Base-by-base conservation (phyloP, 2,329 filamentous ascomycete genomes). In the Akanthomyces dipterigenus region DNA sequence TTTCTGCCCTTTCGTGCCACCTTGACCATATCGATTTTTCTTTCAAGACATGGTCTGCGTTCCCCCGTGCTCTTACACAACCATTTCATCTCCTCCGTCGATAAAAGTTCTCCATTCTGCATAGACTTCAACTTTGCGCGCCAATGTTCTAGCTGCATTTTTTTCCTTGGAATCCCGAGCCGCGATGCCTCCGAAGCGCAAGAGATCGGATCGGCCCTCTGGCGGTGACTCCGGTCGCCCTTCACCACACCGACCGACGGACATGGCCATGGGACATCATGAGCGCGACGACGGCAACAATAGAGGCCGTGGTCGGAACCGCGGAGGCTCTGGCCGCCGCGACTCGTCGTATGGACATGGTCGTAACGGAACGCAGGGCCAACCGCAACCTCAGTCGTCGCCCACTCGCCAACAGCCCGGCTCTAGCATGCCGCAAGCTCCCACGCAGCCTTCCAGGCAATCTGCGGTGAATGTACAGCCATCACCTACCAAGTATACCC, bases 231-330 rank as follows among this genome's bases (percentile, higher is more conserved):
- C 75, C 61, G 74, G 74, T 64, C 78, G 86, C 63, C 84, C 85
- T 22, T 82, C 85, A 55, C 86, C 86, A 56, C 84, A 88, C 72
- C 82, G 84, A 38, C 85, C 86, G 51, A 79, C 77, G 57, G 82
- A 87, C 66, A 80, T 80, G 7, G 69, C 73, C 43, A 69, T 86
- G 60, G 82, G 76, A 48, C 83, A 86, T 64, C 82, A 86, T 70
- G 85, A 88, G 60, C 74, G 81, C 73, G 79, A 81, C 65, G 78
- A 82, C 68, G 76, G 75, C 43, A 73, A 75, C 65, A 77, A 76
- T 54, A 73, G 77, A 63, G 75, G 79, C 64, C 78, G 81, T 59
- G 76, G 77, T n/a, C 73, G 80, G 64, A 75, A 76, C 61, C 76
- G 75, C 50, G 78, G 80, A 67, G 72, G 80, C 67, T 73, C 71